Percentiles rank a stretch among this genome's conserved stretches.
Conservation (phyloP, 768 basidiomycete genomes). For the Boletus pseudo-olivaceus region DNA sequence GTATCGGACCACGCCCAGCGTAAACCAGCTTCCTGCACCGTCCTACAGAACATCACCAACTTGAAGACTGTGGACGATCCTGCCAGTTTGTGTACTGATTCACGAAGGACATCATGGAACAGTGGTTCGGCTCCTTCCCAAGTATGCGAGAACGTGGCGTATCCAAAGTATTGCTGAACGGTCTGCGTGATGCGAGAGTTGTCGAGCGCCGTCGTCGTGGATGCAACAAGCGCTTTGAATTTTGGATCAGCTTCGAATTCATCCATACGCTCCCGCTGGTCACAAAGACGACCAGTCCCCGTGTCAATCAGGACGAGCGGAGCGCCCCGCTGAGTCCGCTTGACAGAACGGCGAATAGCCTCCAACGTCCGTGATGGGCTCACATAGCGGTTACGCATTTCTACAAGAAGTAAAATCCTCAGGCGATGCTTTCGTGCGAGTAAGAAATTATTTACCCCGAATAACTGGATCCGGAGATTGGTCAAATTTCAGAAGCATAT, state of each 20-base stretch:
- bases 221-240: not conserved
- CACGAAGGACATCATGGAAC: not conserved
- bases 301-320: constrained; percentile 2
- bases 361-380: not conserved
- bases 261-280: not conserved
- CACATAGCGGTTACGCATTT: not conserved
- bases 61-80: not conserved
- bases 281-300: not conserved
- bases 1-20: constrained; percentile 13
- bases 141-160: constrained; percentile 7
- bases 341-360: not conserved
- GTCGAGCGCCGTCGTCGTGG: not conserved
- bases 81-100: not conserved
- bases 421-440: not conserved
- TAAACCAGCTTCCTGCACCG: not conserved
- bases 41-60: constrained; percentile 1
- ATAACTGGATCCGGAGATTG: not conserved
- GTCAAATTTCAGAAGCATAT: not conserved
- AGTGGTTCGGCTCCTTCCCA: constrained; percentile 4
- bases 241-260: not conserved
- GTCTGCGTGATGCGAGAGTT: not conserved
- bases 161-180: not conserved
- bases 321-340: not conserved
- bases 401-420: not conserved
- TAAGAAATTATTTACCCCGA: not conserved